Percentiles rank a stretch among this genome's conserved stretches.
Conservation (phyloP, 2,329 filamentous ascomycete genomes). For the Claviceps monticola region DNA sequence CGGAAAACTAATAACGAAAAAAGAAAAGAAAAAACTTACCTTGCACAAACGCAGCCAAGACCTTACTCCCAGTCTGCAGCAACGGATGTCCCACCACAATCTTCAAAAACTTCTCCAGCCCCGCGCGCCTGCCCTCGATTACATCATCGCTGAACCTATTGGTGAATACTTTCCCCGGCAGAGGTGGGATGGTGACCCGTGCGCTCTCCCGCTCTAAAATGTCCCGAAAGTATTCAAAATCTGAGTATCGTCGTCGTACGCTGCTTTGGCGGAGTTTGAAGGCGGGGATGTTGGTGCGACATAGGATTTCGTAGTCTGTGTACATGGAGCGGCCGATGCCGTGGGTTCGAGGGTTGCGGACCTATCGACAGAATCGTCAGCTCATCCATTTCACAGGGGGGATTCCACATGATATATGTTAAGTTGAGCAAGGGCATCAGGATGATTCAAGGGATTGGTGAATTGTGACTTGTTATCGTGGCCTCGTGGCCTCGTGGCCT, state of each 20-base stretch:
- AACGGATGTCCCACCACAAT: slow-evolving; percentile 95
- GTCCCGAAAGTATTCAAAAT: slow-evolving; percentile 98
- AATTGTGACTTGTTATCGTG: neutral
- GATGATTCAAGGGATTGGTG: neutral
- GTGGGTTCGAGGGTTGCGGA: slow-evolving; percentile 85
- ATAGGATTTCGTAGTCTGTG: slow-evolving; percentile 96
- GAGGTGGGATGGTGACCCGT: slow-evolving; percentile 84
- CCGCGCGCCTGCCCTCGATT: slow-evolving; percentile 85
- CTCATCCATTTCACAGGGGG: neutral
- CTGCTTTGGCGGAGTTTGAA: slow-evolving; percentile 87
- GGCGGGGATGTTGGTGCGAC: slow-evolving; percentile 94
- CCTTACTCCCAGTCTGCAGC: slow-evolving; percentile 94
- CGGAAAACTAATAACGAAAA: neutral
- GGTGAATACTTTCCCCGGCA: slow-evolving; percentile 95
- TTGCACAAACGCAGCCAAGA: slow-evolving; percentile 91
- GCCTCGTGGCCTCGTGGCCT: no score
- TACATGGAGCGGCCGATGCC: slow-evolving; percentile 94
- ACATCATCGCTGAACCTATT: slow-evolving; percentile 97
- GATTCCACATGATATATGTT: neutral
- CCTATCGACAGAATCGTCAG: slow-evolving; percentile 32
- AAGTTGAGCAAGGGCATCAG: neutral
- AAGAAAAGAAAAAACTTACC: slow-evolving; percentile 34
- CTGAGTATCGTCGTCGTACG: slow-evolving; percentile 87
- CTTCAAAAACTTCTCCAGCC: slow-evolving; percentile 88
- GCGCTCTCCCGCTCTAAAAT: slow-evolving; percentile 92